Evolutionary conservation across 1,284 basidiomycete genomes (phyloP).

Genomic region (Testicularia cyperi): DNA sequence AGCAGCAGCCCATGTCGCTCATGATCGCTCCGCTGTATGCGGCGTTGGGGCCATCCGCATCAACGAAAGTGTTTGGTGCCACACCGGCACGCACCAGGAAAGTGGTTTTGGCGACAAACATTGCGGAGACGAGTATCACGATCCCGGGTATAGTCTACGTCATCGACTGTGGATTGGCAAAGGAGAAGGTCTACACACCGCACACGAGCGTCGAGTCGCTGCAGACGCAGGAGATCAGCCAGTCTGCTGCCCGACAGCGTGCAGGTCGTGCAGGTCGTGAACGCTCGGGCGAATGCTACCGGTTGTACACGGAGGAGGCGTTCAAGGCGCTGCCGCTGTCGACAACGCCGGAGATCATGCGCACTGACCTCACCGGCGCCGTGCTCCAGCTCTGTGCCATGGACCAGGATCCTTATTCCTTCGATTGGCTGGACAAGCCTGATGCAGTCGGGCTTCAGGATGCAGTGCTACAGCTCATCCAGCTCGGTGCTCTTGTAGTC

Average conservation of each 20-base stretch:
- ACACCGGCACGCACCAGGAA: constrained; percentile 76
- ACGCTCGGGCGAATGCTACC: constrained; percentile 50
- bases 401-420: constrained; percentile 51
- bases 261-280: constrained; percentile 56
- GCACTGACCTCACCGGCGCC: constrained; percentile 47
- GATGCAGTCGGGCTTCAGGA: constrained; percentile 33
- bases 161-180: constrained; percentile 79
- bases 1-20: constrained; percentile 24
- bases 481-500: constrained; percentile 51
- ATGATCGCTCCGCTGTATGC: constrained; percentile 57
- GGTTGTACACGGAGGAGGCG: constrained; percentile 47
- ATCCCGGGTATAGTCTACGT: constrained; percentile 95
- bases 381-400: constrained; percentile 50
- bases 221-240: constrained; percentile 46
- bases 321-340: constrained; percentile 30
- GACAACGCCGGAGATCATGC: constrained; percentile 48
- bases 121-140: constrained; percentile 91
- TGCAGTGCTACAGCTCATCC: constrained; percentile 46
- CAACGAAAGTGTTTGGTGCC: constrained; percentile 42
- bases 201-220: constrained; percentile 49
- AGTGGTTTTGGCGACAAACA: constrained; percentile 72
- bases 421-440: constrained; percentile 56
- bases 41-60: constrained; percentile 49
- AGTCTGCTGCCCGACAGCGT: constrained; percentile 51
- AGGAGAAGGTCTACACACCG: constrained; percentile 78